Base-by-base conservation (phyloP, 441 rosid species). In the Gossypium trilobum region DNA sequence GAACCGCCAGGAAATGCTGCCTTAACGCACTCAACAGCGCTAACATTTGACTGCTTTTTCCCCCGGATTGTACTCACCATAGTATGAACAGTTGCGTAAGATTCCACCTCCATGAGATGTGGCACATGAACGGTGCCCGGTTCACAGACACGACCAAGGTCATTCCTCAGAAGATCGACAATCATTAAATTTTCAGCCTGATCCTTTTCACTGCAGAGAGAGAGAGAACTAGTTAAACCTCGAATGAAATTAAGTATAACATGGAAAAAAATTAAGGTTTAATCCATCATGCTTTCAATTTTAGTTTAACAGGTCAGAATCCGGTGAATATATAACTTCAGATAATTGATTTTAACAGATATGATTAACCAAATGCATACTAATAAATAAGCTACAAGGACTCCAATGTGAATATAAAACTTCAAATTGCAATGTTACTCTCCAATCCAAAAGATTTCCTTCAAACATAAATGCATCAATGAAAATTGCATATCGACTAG, bases 1-100 rank as follows among this genome's bases (percentile, higher is more conserved):
- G 99, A 95, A 17, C 97, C 97, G 0, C 98, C 99, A 0, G 98
- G 98, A 79, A 91, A 95, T 64, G 98, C 98, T 72, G 97, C 96
- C 81, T 79, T 83, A 9, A 95, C 87, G 42, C 95, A 92, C 48
- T 86, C 92, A 0, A 89, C 84, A 25, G 96, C 89, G 27, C 85
- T 88, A 9, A 88, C 69, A 44, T 88, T 85, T 27, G 89, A 27
- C 71, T 54, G 75, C 82, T 95, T 95, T 42, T 76, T 79, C 33
- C 98, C 98, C 0, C 87, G 84, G 62, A 95, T 82, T 5, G 97
- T 95, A 74, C 98, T 95, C 74, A 95, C 98, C 99, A 95, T 95
- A 0, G 99, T 89, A 69, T 95, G 99, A 39, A 95, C 98, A 0
- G 99, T 92, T 68, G 97, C 92, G 74, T 95, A 92, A 14, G 99